These are phyloP conservation scores for Vanilla planifolia DNA, from an alignment of 106 monocot species.

Conservation along the genomic window DNA sequence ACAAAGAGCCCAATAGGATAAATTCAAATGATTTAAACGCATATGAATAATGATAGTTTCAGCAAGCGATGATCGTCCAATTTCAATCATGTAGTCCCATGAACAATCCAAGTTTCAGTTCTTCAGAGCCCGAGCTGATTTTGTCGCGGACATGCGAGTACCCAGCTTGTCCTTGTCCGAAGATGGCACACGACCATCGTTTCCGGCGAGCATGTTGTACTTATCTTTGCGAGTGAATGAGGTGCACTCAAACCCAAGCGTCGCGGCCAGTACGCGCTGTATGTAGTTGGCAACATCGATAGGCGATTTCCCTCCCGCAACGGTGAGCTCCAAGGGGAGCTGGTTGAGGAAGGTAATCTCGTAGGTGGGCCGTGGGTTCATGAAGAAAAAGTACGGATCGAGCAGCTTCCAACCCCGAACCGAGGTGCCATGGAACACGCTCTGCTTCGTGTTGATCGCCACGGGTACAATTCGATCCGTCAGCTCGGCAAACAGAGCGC, in stretches of 20 bases:
- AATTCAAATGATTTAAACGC: too few species aligned
- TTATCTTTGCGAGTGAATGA: slow-evolving; percentile 85
- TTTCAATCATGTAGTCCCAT: too few species aligned
- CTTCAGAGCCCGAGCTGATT: too few species aligned
- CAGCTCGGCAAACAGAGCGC: slow-evolving; percentile 87
- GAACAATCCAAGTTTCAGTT: too few species aligned
- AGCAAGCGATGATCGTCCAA: too few species aligned
- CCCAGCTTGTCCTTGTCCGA: background rate
- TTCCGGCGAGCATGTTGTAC: slow-evolving; percentile 82
- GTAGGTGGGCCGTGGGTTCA: slow-evolving; percentile 86
- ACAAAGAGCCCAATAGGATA: too few species aligned
- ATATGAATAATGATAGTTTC: too few species aligned
- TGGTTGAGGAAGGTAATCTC: slow-evolving; percentile 84
- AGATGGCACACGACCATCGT: slow-evolving; percentile 57
- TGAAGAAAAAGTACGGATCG: slow-evolving; percentile 91
- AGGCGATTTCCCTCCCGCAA: slow-evolving; percentile 55
- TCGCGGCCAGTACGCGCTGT: slow-evolving; percentile 56
- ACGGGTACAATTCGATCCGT: slow-evolving; percentile 93
- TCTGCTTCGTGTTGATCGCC: slow-evolving; percentile 78
- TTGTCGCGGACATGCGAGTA: background rate
- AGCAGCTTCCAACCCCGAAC: slow-evolving; percentile 77
- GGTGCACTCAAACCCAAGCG: slow-evolving; percentile 90
- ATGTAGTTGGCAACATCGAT: slow-evolving; percentile 89
- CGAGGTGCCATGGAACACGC: slow-evolving; percentile 82
- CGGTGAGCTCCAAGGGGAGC: slow-evolving; percentile 65